Evolutionary conservation across 2,329 filamentous ascomycete species (phyloP).

Genomic region (Paramyrothecium sp.): DNA sequence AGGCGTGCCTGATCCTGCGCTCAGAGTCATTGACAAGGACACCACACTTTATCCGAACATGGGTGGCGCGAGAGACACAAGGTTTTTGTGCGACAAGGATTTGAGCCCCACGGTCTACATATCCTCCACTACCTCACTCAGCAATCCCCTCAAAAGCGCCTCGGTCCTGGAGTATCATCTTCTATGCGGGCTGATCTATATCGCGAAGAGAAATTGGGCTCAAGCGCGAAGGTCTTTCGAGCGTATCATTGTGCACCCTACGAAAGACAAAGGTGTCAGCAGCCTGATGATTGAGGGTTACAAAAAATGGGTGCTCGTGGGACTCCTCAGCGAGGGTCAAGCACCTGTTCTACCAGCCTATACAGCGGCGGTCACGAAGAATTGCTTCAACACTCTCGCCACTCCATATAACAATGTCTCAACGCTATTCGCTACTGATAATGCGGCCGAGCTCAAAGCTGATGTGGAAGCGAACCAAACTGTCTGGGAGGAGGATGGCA

Average conservation of each 20-base stretch:
- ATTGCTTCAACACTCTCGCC: constrained; percentile 55
- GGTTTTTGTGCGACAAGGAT: constrained; percentile 42
- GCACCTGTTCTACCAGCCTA: constrained; percentile 54
- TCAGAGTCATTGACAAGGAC: constrained; percentile 62
- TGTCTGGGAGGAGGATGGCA: constrained; percentile 71
- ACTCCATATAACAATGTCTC: constrained; percentile 72
- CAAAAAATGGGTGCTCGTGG: constrained; percentile 84
- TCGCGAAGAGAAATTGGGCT: constrained; percentile 59
- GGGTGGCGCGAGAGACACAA: constrained; percentile 29
- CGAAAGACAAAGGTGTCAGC: constrained; percentile 60
- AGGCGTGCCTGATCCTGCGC: constrained; percentile 49
- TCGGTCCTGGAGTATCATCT: constrained; percentile 68
- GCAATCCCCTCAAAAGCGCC: constrained; percentile 46
- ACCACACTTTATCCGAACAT: constrained; percentile 64
- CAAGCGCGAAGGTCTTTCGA: constrained; percentile 62
- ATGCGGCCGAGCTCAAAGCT: constrained; percentile 56
- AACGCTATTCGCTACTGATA: constrained; percentile 59
- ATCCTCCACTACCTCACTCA: constrained; percentile 55
- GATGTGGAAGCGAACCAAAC: constrained; percentile 59
- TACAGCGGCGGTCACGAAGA: constrained; percentile 50
- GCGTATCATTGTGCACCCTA: constrained; percentile 66
- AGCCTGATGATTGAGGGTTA: constrained; percentile 85
- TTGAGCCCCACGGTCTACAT: constrained; percentile 57
- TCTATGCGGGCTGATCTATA: constrained; percentile 62
- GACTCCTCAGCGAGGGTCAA: constrained; percentile 68